Base-by-base conservation (phyloP, 192 early-diverging fungal species). In the Entophlyctis luteolus region DNA sequence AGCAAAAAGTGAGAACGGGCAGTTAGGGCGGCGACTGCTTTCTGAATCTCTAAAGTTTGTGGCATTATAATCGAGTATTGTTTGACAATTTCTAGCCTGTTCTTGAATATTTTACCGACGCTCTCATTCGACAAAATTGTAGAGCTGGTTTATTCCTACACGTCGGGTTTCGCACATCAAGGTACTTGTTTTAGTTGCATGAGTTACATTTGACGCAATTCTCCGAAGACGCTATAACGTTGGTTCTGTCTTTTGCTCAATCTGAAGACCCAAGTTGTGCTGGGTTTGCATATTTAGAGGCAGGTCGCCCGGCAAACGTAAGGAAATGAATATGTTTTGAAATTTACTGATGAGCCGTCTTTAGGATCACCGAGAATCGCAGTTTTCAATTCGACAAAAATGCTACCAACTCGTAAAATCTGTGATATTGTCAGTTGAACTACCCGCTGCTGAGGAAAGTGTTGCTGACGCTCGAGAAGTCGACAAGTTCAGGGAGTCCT, bases 381-480 rank as follows among this genome's bases (percentile, higher is more conserved):
- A 62, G 45, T 70, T 39, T 54, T 35, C 45, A 35, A 62, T 50
- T 23, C 52, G 68, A 12, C 32, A 62, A 16, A 25, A 16, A 18
- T 70, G 68, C 31, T 70, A 70, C 59, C 32, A 49, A n/a, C 36
- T 70, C 3, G 48, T 70, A 8, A 59, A 62, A 22, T 28, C 23
- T 14, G 22, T 70, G 16, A 57, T 53, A 45, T 8, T 55, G 62
- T 28, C 45, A 8, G 47, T 50, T 31, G 48, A 50, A 4, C 12
- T 22, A 31, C 62, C 62, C 6, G 48, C 4, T 18, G 2, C 2
- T 14, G 59, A 4, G 27, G 14, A 18, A 2, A 48, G 22, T 0
- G n/a, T 23, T 5, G 58, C 6, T 16, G 28, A 31, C 2, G 18
- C 47, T 18, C 42, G 20, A 32, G 47, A 10, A 28, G 48, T 50